Evolutionary conservation across 768 basidiomycete species (phyloP), one percentile per base, ranked within the genome.

Genomic region (Candolleomyces eurysporus): DNA sequence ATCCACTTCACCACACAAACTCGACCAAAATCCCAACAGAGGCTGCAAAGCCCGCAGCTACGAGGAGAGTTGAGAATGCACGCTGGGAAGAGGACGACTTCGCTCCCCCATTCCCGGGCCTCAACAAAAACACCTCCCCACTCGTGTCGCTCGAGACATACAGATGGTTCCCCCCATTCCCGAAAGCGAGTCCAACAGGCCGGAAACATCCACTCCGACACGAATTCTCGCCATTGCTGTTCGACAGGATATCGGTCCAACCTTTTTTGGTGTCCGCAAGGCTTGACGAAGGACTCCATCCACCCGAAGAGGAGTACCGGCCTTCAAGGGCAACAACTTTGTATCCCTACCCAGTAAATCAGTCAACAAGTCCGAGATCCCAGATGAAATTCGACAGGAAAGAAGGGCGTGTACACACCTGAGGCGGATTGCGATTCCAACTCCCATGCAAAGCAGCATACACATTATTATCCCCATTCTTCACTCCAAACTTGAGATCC

Each of bases 401-500:
- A 57, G 31, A n/a, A 19, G 36, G 36, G 36, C 6, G 36, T 8
- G 39, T 42, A 46, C 43, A 57, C 43, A 57, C 56, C 56, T 57
- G 56, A 21, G 59, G 59, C 16, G 59, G 59, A 17, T 48, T 30
- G 21, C 59, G 50, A 31, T 60, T 60, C 59, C 59, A 60, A 19
- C 59, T 60, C 9, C 59, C 59, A 39, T 60, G 59, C 26, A 60
- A 45, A 4, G 59, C 11, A 6, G 43, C 51, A 31, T 60, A 60
- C 22, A 60, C 11, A 36, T 55, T 54, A 32, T 11, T 43, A 48
- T 60, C 59, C 6, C 51, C 43, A 30, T 19, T 22, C 39, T 39
- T 52, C 4, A 30, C 51, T 14, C 59, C 59, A 48, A 60, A 60
- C 59, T 60, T 60, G n/a, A 60, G 16, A 32, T 60, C 59, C 50